Conservation (phyloP, 2,329 filamentous ascomycete species). For the Paraconiothyrium brasiliense region DNA sequence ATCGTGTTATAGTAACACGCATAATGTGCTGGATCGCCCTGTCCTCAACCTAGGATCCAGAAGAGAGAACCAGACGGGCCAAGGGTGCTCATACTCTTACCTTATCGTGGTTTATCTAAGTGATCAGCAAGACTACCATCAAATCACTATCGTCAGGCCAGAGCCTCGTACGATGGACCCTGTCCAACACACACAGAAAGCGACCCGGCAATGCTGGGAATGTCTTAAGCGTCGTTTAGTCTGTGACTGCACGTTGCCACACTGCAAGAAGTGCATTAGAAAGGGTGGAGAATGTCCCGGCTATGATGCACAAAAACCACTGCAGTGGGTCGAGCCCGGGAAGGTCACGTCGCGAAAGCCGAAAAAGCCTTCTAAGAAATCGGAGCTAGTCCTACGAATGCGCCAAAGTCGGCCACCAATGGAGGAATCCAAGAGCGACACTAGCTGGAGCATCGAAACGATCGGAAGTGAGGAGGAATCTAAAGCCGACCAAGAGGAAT, state of each 20-base stretch:
- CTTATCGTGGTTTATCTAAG: no score
- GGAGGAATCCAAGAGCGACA: background rate
- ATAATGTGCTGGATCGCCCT: background rate
- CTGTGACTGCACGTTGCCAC: constrained; percentile 43
- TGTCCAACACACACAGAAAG: constrained; percentile 17
- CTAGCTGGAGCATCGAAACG: background rate
- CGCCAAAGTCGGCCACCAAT: background rate
- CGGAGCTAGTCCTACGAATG: background rate
- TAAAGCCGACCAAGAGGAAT: constrained; percentile 1
- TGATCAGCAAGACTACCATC: background rate
- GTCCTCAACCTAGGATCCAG: background rate
- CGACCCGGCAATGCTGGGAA: constrained; percentile 45
- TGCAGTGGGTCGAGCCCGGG: constrained; percentile 44
- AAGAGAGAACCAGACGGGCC: background rate
- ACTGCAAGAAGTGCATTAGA: constrained; percentile 43
- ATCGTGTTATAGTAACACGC: background rate
- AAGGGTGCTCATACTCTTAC: background rate
- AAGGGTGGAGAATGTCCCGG: constrained; percentile 42
- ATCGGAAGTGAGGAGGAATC: constrained; percentile 25
- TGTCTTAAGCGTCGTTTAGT: constrained; percentile 44
- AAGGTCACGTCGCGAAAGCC: constrained; percentile 38
- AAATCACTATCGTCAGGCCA: background rate
- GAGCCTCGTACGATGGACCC: background rate
- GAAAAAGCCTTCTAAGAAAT: constrained; percentile 5
- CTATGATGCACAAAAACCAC: constrained; percentile 43